Evolutionary conservation across 2,329 filamentous ascomycete genomes (phyloP).

Genomic region (Colletotrichum sp.): DNA sequence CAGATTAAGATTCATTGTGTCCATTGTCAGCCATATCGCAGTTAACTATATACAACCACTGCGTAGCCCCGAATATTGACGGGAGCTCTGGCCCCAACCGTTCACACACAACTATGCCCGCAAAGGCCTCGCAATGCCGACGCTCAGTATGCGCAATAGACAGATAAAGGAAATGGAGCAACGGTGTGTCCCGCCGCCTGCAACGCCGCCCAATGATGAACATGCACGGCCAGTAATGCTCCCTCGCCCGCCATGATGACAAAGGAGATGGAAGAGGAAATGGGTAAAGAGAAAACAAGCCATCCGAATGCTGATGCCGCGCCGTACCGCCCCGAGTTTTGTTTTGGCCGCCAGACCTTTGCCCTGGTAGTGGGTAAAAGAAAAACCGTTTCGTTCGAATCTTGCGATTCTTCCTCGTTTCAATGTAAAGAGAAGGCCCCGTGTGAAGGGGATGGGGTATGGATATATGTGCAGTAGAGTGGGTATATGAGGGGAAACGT

Average conservation of each 20-base stretch:
- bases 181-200: background rate
- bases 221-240: constrained; percentile 3
- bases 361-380: background rate
- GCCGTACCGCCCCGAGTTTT: constrained; percentile 10
- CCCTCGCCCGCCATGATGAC: background rate
- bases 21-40: background rate
- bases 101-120: background rate
- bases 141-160: background rate
- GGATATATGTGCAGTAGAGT: constrained; percentile 12
- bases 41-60: background rate
- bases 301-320: constrained; percentile 11
- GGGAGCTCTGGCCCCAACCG: background rate
- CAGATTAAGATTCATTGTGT: background rate
- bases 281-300: background rate
- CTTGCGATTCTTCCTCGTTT: constrained; percentile 17
- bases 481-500: background rate
- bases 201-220: constrained; percentile 18
- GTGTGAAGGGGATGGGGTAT: background rate
- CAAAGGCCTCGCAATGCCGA: background rate
- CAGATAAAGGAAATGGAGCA: background rate
- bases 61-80: background rate
- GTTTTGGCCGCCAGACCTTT: constrained; percentile 10
- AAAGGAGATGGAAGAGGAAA: background rate
- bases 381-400: constrained; percentile 8
- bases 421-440: constrained; percentile 12